Conservation (phyloP, 2,329 filamentous ascomycete species). For the Fusarium dimerum region DNA sequence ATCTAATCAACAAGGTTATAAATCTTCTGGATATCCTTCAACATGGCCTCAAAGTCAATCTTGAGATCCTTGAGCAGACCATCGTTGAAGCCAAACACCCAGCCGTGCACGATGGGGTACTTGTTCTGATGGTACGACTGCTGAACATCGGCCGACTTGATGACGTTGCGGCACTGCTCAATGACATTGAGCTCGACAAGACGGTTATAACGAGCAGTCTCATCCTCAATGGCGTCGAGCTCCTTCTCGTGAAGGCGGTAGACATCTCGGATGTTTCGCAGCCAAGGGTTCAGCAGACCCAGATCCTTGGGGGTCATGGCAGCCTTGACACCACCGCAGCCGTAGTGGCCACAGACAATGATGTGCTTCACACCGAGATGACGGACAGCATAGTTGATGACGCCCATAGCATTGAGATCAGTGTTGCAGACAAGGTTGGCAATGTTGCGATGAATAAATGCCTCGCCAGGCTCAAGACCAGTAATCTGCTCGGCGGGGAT, state of each 20-base stretch:
- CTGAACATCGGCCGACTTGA: conserved; percentile 79
- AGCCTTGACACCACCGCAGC: conserved; percentile 75
- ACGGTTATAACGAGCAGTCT: conserved; percentile 63
- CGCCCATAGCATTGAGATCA: conserved; percentile 77
- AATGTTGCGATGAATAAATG: conserved; percentile 94
- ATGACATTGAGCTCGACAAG: conserved; percentile 84
- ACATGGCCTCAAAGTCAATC: conserved; percentile 59
- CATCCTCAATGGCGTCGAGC: conserved; percentile 63
- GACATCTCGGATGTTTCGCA: conserved; percentile 73
- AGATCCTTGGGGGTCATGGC: conserved; percentile 72
- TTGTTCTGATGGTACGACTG: conserved; percentile 64
- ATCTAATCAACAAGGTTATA: conserved; percentile 55
- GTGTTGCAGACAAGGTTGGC: conserved; percentile 82
- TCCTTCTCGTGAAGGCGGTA: conserved; percentile 71
- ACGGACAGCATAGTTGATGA: conserved; percentile 84
- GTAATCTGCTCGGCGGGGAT: conserved; percentile 90
- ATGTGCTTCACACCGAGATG: conserved; percentile 82
- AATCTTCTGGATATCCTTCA: conserved; percentile 63
- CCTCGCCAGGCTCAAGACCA: conserved; percentile 81
- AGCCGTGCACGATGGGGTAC: conserved; percentile 71
- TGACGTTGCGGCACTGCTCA: conserved; percentile 74
- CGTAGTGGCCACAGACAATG: conserved; percentile 77
- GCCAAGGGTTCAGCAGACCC: conserved; percentile 72
- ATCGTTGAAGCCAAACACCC: conserved; percentile 71
- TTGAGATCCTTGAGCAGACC: conserved; percentile 67